Conservation (phyloP, 2,329 filamentous ascomycete genomes). For the Microcyclospora pomicola region DNA sequence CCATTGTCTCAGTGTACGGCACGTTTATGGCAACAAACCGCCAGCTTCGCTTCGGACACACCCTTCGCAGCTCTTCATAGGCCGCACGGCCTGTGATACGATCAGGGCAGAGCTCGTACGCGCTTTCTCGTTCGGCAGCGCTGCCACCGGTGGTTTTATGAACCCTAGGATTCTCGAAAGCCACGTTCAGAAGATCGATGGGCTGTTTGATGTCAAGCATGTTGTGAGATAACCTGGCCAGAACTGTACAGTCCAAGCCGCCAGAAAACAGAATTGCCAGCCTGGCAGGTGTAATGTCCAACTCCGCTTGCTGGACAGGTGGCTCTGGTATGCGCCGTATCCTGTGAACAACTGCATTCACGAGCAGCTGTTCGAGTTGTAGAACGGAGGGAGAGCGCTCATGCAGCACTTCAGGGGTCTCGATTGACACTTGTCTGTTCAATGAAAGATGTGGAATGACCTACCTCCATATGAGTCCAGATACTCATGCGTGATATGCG, state of each 20-base stretch:
- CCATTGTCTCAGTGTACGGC: constrained; percentile 59
- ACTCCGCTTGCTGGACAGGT: neutral
- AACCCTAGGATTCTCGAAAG: constrained; percentile 81
- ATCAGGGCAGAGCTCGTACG: constrained; percentile 80
- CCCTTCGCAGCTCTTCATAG: constrained; percentile 54
- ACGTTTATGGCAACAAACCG: constrained; percentile 78
- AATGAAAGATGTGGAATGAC: constrained; percentile 19
- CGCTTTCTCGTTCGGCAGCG: constrained; percentile 11
- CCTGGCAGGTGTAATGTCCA: constrained; percentile 27
- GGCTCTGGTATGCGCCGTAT: constrained; percentile 50
- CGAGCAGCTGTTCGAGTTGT: constrained; percentile 12
- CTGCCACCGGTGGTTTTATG: constrained; percentile 23
- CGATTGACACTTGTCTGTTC: constrained; percentile 8
- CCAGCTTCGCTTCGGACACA: constrained; percentile 62
- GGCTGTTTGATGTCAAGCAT: constrained; percentile 52
- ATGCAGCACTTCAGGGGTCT: constrained; percentile 4
- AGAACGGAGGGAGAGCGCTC: constrained; percentile 11
- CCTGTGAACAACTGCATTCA: constrained; percentile 14
- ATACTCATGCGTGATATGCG: constrained; percentile 3
- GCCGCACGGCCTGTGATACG: constrained; percentile 73
- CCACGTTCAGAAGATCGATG: constrained; percentile 87
- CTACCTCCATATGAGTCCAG: constrained; percentile 21
- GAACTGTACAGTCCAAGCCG: constrained; percentile 78
- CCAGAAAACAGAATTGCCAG: constrained; percentile 85
- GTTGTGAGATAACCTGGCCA: constrained; percentile 70